A percentile compares a stretch with the other conserved stretches of the same genome.
Conservation (phyloP, 176 grass and related monocot species). For the Neostapfia colusana region DNA sequence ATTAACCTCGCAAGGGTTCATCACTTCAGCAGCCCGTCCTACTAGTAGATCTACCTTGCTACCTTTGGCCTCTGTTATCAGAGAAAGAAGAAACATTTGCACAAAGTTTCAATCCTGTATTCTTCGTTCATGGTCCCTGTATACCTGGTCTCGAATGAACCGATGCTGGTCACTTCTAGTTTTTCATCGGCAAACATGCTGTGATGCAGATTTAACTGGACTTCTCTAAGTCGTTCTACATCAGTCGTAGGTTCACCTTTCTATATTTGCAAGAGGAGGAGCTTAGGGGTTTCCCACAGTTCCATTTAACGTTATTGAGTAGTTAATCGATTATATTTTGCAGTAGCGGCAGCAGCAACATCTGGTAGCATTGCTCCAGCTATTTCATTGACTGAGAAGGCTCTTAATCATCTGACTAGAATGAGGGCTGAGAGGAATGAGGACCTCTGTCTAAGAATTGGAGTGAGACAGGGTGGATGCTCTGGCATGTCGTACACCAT, state of each 20-base stretch:
- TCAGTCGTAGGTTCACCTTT: not conserved
- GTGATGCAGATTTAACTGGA: not conserved
- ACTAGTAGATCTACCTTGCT: not conserved
- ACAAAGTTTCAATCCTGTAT: not conserved
- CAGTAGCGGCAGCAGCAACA: slow-evolving; percentile 38
- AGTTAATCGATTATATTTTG: slow-evolving; percentile 23
- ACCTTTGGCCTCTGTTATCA: not conserved
- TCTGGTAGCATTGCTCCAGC: slow-evolving; percentile 71
- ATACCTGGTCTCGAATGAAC: not conserved
- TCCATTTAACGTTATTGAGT: not conserved
- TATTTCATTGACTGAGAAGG: slow-evolving; percentile 86
- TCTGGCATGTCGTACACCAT: slow-evolving; percentile 99
- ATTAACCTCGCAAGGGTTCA: not conserved
- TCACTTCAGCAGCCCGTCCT: not conserved
- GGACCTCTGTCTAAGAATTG: slow-evolving; percentile 94
- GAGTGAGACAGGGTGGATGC: slow-evolving; percentile 95
- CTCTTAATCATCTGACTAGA: slow-evolving; percentile 76
- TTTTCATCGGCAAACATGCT: not conserved
- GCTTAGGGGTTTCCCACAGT: not conserved
- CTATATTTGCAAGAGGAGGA: not conserved
- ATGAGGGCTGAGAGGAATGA: slow-evolving; percentile 79
- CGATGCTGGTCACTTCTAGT: not conserved
- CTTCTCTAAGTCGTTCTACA: not conserved
- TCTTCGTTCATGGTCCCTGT: not conserved
- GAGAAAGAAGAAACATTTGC: not conserved